Evolutionary conservation across 352 stramenopile genomes (phyloP), one percentile per base, ranked within the genome.

Genomic region (Globisporangium nagaii): DNA sequence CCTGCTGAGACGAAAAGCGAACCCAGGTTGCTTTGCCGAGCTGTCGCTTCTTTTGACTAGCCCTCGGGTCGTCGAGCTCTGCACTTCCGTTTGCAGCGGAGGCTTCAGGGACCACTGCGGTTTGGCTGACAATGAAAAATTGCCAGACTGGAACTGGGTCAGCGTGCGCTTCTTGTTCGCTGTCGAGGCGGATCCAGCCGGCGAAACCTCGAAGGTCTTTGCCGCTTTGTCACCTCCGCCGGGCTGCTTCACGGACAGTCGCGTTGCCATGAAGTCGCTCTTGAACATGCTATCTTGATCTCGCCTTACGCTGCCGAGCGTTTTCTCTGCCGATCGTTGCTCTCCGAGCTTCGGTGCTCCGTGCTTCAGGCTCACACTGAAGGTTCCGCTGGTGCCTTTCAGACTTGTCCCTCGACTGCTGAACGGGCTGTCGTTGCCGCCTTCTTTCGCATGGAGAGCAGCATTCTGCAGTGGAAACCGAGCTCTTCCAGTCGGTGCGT

Each of bases 151-250:
- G 24, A 61, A 61, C 20, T 56, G 44, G 9, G 55, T 61, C 10
- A 61, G 37, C 25, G 55, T 54, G 17, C 55, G 55, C 6, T 55
- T 61, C 47, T 55, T 61, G 31, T 41, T 58, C 22, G 10, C 17
- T 11, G 10, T 25, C 1, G 41, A 12, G 32, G 30, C 39, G 5
- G 4, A 13, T 4, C 28, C 22, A 19, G 10, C 30, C 19, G 20
- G 12, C 6, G 28, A 37, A 6, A 49, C 28, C 36, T 37, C 39
- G 22, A 58, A 31, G 4, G 2, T 4, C 15, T 30, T 37, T 12
- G 12, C 6, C 7, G 27, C 40, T 25, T 45, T 58, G 15, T 15
- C 19, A 12, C 7, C 41, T 6, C 27, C n/a, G 17, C 8, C 17
- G 12, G 31, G 32, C 3, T 44, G 41, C 20, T 45, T 35, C 8